Base-by-base conservation (phyloP, 768 basidiomycete genomes). In the Leccinum ochraceum region DNA sequence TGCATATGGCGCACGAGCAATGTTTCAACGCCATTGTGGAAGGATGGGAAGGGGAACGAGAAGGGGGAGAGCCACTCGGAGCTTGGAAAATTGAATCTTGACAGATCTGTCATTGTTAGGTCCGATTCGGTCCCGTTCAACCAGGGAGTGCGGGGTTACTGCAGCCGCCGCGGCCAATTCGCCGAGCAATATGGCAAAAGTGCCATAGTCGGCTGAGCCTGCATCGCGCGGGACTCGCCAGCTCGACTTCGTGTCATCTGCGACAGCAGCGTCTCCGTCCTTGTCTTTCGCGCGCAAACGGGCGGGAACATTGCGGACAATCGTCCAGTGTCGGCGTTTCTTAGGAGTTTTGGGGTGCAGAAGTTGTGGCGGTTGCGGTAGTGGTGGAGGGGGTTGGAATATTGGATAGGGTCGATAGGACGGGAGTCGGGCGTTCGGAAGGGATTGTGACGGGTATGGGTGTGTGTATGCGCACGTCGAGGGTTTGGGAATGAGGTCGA, bases 251-350 rank as follows among this genome's bases (percentile, higher is more conserved):
- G 77, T 71, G 7, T 70, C 72, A 0, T 68, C 69, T 77, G 11
- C 20, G 2, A 10, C 20, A 3, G 46, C n/a, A 0, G 42, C 17
- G 1, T 85, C 83, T 4, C 81, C 78, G 0, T 86, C 86, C 64
- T 76, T 80, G n/a, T 85, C 80, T 67, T 83, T 79, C 17, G 74
- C 76, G 57, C 80, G 83, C 28, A 73, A 73, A 14, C 85, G 82
- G 5, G 76, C 71, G 1, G 79, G 75, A 0, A 79, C 73, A 59
- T 81, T 85, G 24, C 88, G 85, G 13, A 73, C 64, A 42, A 91
- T 75, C 4, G 76, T 78, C 88, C 89, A 91, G 67, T 90, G 86
- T 13, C 81, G 80, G 54, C 83, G 78, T 58, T 80, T 78, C 30
- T 59, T 57, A 32, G 55, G 48, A 28, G 64, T 54, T 1, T 24